These are phyloP conservation scores for Perkinsela sp. DNA, from an alignment of 208 protist species.

Conservation along the genomic window DNA sequence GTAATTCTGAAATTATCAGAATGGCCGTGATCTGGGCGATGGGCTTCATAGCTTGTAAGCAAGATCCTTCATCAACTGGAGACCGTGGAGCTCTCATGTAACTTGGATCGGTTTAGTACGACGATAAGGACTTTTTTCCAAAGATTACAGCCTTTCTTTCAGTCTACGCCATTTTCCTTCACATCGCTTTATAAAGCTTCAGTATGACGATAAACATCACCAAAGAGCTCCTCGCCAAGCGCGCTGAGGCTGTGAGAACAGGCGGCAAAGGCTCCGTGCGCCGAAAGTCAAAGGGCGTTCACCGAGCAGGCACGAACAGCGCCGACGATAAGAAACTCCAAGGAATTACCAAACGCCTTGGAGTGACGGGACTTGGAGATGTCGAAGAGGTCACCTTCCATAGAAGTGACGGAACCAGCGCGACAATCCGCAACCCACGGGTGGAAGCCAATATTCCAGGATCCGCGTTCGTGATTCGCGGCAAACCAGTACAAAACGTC, in stretches of 20 bases:
- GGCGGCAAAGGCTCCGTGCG: constrained; percentile 80
- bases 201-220: constrained; percentile 39
- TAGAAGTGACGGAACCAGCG: constrained; percentile 75
- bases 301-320: constrained; percentile 15
- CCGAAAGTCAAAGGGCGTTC: constrained; percentile 35
- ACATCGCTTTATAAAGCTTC: too few relatives aligned
- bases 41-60: too few relatives aligned
- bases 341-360: constrained; percentile 65
- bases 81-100: too few relatives aligned
- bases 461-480: constrained; percentile 84
- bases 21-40: too few relatives aligned
- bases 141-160: too few relatives aligned
- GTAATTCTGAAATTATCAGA: too few relatives aligned
- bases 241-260: constrained; percentile 65
- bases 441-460: constrained; percentile 79
- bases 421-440: constrained; percentile 85
- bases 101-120: too few relatives aligned
- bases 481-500: constrained; percentile 30
- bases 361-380: constrained; percentile 72
- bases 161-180: too few relatives aligned
- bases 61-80: too few relatives aligned
- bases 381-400: constrained; percentile 89
- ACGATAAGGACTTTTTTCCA: too few relatives aligned
- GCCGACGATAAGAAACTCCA: constrained; percentile 79
- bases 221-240: constrained; percentile 39